Conservation (phyloP, 2,329 filamentous ascomycete species). For the Aspergillus brasiliensis region DNA sequence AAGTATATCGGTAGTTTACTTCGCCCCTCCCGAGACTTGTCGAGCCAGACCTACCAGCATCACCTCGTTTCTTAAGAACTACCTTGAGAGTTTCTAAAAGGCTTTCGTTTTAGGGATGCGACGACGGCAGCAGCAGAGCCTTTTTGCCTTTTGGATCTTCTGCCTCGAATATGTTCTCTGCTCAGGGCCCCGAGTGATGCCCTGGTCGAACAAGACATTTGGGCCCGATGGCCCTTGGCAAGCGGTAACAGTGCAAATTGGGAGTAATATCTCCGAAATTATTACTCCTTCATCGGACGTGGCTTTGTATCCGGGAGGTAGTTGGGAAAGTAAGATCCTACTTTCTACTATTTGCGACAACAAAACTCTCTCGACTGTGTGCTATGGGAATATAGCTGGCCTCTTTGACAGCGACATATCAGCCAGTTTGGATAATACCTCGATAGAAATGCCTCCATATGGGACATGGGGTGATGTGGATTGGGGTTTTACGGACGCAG, state of each 20-base stretch:
- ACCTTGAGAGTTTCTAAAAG: neutral
- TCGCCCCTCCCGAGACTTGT: too few species aligned
- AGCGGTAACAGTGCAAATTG: neutral
- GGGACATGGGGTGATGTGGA: neutral
- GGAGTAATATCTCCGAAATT: neutral
- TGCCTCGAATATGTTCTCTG: neutral
- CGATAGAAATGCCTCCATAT: neutral
- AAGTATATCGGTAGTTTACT: too few species aligned
- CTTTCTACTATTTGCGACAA: neutral
- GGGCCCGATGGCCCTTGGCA: neutral
- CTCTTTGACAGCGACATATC: neutral
- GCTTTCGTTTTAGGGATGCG: neutral
- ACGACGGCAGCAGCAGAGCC: neutral
- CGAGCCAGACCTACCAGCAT: neutral
- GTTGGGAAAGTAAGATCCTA: neutral
- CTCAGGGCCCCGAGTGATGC: neutral
- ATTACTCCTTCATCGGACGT: neutral
- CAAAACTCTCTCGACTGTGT: neutral
- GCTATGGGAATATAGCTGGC: neutral
- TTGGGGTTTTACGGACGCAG: neutral
- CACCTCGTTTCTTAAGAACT: neutral
- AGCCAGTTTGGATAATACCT: neutral
- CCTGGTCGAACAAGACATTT: neutral
- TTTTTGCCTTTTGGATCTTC: neutral
- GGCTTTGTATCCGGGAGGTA: neutral